phyloP scores from a whole-genome alignment of 441 rosid genomes.

The Gossypium trilobum region DNA sequence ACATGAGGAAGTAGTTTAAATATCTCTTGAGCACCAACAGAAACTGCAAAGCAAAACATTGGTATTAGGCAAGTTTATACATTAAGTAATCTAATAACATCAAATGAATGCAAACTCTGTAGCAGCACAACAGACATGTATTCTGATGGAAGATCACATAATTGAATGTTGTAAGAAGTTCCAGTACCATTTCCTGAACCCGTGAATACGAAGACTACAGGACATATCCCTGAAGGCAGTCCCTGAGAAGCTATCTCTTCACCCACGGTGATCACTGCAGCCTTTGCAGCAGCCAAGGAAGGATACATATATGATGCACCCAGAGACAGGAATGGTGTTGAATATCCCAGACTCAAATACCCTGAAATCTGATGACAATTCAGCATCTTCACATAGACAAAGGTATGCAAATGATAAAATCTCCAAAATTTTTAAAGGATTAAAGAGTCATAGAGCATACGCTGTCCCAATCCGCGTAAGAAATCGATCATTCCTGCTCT shows the following conservation, averaged over 20 bases:
- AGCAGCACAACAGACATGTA: neutral
- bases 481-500: constrained; percentile 88
- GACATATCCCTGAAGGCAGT: constrained; percentile 73
- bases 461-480: constrained; percentile 68
- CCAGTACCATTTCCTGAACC: constrained; percentile 76
- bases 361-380: constrained; percentile 33
- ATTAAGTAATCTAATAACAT: neutral
- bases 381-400: neutral
- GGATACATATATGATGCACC: constrained; percentile 84
- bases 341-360: constrained; percentile 69
- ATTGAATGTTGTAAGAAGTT: neutral
- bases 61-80: neutral
- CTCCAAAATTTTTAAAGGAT: neutral
- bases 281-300: constrained; percentile 81
- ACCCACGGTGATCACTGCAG: constrained; percentile 77
- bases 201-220: constrained; percentile 78
- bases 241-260: constrained; percentile 80
- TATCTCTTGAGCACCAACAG: constrained; percentile 83
- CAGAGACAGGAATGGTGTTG: constrained; percentile 75
- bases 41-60: constrained; percentile 35
- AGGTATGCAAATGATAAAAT: neutral
- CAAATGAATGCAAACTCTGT: neutral
- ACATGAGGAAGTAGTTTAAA: constrained; percentile 89
- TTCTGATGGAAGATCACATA: neutral
- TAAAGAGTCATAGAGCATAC: constrained; percentile 30